These are phyloP conservation scores for Boletus reticulatus DNA, from an alignment of 768 basidiomycete genomes.

Conservation along the genomic window DNA sequence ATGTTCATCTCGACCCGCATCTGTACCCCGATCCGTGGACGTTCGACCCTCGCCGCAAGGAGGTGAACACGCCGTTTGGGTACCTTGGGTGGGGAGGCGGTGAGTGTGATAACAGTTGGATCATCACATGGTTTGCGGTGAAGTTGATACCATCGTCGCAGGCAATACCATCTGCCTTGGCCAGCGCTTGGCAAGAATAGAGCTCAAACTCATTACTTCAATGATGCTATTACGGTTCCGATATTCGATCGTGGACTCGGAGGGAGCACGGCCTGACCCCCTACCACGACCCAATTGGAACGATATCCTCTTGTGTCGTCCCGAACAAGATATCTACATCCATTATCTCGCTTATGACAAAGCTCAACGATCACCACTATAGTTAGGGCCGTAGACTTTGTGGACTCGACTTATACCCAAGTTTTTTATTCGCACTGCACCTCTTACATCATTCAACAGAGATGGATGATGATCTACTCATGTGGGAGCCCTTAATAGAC, in stretches of 20 bases:
- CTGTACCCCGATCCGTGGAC: constrained; percentile 77
- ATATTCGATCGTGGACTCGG: constrained; percentile 53
- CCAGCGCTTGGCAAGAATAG: constrained; percentile 71
- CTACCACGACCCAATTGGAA: constrained; percentile 75
- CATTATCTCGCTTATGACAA: constrained; percentile 47
- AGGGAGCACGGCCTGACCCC: constrained; percentile 42
- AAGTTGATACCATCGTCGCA: constrained; percentile 28
- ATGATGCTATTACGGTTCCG: constrained; percentile 66
- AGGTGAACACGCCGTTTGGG: constrained; percentile 49
- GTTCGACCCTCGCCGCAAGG: constrained; percentile 62
- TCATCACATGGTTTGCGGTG: constrained; percentile 17
- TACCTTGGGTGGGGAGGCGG: constrained; percentile 83
- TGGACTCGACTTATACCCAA: too few relatives aligned
- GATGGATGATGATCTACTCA: too few relatives aligned
- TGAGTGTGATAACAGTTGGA: constrained; percentile 36
- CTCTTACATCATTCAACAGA: constrained; percentile 12
- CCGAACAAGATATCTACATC: constrained; percentile 45
- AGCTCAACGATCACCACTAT: constrained; percentile 16
- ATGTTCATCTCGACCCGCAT: constrained; percentile 70
- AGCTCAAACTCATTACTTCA: constrained; percentile 68
- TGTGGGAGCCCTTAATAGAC: too few relatives aligned
- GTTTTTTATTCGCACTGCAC: constrained; percentile 7
- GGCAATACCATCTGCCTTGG: constrained; percentile 72
- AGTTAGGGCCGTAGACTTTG: constrained; percentile 11
- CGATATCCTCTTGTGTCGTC: constrained; percentile 67